Conservation (phyloP, 495 filamentous ascomycete genomes). For the Emericellopsis terricola region DNA sequence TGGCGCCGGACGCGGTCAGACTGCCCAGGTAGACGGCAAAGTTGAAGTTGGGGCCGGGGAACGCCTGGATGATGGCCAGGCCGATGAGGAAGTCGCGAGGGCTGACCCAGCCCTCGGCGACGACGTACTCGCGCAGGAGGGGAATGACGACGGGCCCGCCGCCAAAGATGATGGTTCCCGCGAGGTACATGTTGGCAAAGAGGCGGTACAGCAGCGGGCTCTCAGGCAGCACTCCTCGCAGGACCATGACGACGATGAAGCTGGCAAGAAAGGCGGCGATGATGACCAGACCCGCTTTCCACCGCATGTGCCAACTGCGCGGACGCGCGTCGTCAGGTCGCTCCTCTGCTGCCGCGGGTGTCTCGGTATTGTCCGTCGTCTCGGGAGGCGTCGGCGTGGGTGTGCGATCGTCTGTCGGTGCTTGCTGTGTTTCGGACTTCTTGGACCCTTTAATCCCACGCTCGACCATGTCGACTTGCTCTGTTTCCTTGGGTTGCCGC, state of each 20-base stretch:
- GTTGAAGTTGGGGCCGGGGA: conserved; percentile 80
- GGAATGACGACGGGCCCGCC: conserved; percentile 79
- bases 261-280: conserved; percentile 35
- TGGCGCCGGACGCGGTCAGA: conserved; percentile 28
- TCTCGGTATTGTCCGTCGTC: not conserved
- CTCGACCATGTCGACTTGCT: not conserved
- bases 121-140: conserved; percentile 60
- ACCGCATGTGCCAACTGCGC: conserved; percentile 19
- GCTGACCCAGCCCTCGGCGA: conserved; percentile 60
- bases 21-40: conserved; percentile 65
- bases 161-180: conserved; percentile 80
- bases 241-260: conserved; percentile 43
- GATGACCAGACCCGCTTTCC: conserved; percentile 28
- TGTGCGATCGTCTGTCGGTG: not conserved
- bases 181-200: conserved; percentile 69
- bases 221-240: conserved; percentile 27
- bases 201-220: conserved; percentile 37
- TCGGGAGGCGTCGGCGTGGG: not conserved
- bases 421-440: no score
- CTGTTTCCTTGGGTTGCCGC: not conserved
- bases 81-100: conserved; percentile 68
- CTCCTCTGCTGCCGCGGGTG: conserved; percentile 3
- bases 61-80: conserved; percentile 66
- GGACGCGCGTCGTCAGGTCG: conserved; percentile 21
- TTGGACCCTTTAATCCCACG: no score